Conservation (phyloP, 257 asterid genomes). For the Solanum chilense region DNA sequence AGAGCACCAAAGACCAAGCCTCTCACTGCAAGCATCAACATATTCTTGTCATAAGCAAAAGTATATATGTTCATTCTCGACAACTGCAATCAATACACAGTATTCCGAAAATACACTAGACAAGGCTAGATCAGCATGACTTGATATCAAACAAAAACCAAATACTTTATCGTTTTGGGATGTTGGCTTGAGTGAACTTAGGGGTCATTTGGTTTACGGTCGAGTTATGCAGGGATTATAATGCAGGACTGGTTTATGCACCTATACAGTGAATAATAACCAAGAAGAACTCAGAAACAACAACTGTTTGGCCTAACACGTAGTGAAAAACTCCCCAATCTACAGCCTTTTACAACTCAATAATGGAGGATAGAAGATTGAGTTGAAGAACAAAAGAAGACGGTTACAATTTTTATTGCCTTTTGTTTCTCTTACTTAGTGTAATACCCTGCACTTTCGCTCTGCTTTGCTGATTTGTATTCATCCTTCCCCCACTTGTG, state of each 20-base stretch:
- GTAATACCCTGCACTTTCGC: background rate
- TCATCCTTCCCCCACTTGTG: background rate
- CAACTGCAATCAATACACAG: background rate
- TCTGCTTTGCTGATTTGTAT: background rate
- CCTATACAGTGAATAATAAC: background rate
- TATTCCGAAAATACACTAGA: background rate
- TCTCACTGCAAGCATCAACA: conserved; percentile 47
- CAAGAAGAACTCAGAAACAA: background rate
- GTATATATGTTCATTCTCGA: background rate
- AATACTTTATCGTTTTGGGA: background rate
- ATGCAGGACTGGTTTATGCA: background rate
- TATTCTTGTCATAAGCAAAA: background rate
- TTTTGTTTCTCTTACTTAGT: background rate
- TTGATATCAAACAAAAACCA: background rate
- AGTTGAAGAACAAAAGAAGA: background rate
- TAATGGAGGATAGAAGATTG: background rate
- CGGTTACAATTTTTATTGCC: background rate
- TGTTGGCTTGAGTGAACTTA: background rate
- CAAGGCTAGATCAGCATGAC: background rate
- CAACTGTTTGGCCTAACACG: background rate
- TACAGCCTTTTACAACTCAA: background rate
- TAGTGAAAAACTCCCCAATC: background rate
- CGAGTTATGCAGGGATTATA: background rate
- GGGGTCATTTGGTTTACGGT: background rate
- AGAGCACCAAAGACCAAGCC: conserved; percentile 68